A percentile compares a stretch with the other conserved stretches of the same genome.
These are phyloP conservation scores for Candida boidinii DNA, from an alignment of 805 yeast species.

Conservation along the genomic window DNA sequence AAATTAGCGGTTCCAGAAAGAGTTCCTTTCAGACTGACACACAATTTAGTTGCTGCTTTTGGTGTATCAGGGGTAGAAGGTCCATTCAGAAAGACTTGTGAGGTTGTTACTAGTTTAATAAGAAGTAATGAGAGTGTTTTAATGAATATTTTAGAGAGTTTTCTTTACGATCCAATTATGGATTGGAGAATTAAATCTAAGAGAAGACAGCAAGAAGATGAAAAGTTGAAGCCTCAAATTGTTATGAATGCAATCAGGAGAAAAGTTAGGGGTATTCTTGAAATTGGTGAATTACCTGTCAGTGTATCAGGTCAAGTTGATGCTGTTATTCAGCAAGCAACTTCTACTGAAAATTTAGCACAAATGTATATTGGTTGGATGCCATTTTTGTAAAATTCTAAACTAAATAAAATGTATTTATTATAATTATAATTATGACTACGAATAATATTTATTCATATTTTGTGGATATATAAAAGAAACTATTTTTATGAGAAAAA, in stretches of 20 bases:
- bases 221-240: slow-evolving; percentile 41
- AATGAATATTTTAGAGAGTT: slow-evolving; percentile 87
- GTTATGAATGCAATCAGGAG: slow-evolving; percentile 67
- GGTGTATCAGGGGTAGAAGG: slow-evolving; percentile 91
- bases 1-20: slow-evolving; percentile 76
- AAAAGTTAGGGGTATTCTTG: slow-evolving; percentile 77
- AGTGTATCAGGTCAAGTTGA: slow-evolving; percentile 93
- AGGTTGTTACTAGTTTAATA: slow-evolving; percentile 66
- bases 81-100: slow-evolving; percentile 75
- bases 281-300: slow-evolving; percentile 66
- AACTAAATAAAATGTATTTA: no score
- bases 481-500: no score
- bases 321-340: slow-evolving; percentile 74
- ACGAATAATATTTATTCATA: no score
- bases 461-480: no score
- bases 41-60: slow-evolving; percentile 76
- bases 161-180: slow-evolving; percentile 85
- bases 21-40: slow-evolving; percentile 90
- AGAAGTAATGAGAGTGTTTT: slow-evolving; percentile 74
- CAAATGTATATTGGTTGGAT: slow-evolving; percentile 96
- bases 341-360: slow-evolving; percentile 58
- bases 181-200: slow-evolving; percentile 47
- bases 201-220: slow-evolving; percentile 28
- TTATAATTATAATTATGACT: no score
- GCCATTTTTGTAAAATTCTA: slow-evolving; percentile 58